Evolutionary conservation across 2,329 filamentous ascomycete genomes (phyloP).

Genomic region (Fonsecaea pugnacius): DNA sequence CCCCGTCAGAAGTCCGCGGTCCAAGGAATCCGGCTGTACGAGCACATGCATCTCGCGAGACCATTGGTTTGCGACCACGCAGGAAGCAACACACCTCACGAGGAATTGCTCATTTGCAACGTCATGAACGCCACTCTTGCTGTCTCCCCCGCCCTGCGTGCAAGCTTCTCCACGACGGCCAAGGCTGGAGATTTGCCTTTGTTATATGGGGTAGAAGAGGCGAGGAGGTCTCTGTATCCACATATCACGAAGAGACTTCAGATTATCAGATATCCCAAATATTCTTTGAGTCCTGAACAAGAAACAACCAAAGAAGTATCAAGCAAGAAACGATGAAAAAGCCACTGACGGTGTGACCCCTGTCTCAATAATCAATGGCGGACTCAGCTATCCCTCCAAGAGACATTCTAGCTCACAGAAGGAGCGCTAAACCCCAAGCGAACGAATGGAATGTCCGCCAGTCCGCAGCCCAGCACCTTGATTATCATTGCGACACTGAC

Average conservation of each 20-base stretch:
- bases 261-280: not conserved
- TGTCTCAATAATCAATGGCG: not conserved
- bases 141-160: not conserved
- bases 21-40: not conserved
- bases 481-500: conserved; percentile 9
- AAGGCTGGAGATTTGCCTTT: not conserved
- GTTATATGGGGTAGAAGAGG: not conserved
- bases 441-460: conserved; percentile 5
- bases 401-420: not conserved
- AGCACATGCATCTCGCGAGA: not conserved
- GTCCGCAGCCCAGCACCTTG: conserved; percentile 1
- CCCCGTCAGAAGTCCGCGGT: not conserved
- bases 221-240: not conserved
- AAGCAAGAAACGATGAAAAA: not conserved
- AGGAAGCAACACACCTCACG: not conserved
- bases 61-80: conserved; percentile 10
- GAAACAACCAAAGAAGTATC: not conserved
- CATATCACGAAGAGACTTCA: conserved; percentile 1
- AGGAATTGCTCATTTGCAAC: not conserved
- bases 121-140: not conserved
- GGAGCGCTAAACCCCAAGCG: conserved; percentile 13
- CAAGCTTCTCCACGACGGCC: not conserved
- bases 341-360: not conserved
- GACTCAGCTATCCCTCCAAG: conserved; percentile 9
- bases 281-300: not conserved